Evolutionary conservation across 1,284 basidiomycete genomes (phyloP), one percentile per base, ranked within the genome.

Genomic region (Sphaerobolus stellatus): DNA sequence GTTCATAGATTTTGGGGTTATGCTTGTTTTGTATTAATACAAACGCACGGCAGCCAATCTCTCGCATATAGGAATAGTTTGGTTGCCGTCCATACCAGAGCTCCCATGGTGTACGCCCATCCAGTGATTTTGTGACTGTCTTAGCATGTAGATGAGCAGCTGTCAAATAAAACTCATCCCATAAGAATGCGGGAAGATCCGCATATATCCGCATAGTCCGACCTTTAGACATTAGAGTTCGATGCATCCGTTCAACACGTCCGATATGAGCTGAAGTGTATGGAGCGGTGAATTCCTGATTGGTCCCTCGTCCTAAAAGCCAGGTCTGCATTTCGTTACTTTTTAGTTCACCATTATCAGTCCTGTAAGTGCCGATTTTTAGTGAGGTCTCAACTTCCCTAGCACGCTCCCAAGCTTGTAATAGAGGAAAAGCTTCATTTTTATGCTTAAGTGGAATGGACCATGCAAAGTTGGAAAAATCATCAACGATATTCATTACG

Each of bases 331-430:
- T 64, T 9, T 61, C 58, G 1, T 40, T 33, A 1, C 62, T 63
- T 25, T 66, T 62, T 0, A 72, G 60, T 53, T 74, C 68, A 5
- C 72, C 70, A 41, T 69, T 68, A 58, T 74, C 69, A 1, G 56
- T 61, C 3, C 49, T 28, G 20, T 64, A 59, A 2, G 43, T 51
- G 0, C 53, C 50, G 0, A 71, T 58, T 7, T 60, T 61, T 1
- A 53, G 33, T 0, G 64, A 63, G 1, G 61, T 60, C 38, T 63
- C 59, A 2, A 34, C 30, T 43, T 67, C 66, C 8, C 48, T 53
- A 14, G 34, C 45, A 0, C 51, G 14, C 5, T 61, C 43, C 69
- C 73, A 74, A 2, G 40, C 56, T 5, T 56, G 49, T 2, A 72
- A 61, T 7, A 36, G 33, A 0, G 45, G 24, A 8, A 63, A 59